These are phyloP conservation scores for Cyclotella kingstonii DNA, from an alignment of 108 stramenopile genomes.

Conservation along the genomic window DNA sequence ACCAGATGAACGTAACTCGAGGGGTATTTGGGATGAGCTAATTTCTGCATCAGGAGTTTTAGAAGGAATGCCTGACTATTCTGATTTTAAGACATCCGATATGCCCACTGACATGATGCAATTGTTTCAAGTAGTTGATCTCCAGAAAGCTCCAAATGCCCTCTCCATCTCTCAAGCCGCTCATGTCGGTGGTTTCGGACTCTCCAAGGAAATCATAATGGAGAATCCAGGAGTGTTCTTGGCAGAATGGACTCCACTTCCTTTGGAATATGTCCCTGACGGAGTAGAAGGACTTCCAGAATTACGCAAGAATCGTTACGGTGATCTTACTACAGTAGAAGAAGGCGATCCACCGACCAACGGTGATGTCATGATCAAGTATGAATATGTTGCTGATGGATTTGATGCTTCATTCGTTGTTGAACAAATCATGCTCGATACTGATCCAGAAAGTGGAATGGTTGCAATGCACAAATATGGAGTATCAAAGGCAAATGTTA, in stretches of 20 bases:
- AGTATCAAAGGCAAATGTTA: constrained; percentile 34
- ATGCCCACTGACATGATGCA: constrained; percentile 39
- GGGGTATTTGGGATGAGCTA: constrained; percentile 35
- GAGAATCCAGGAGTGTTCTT: constrained; percentile 37
- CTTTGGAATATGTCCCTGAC: constrained; percentile 42
- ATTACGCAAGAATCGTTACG: constrained; percentile 38
- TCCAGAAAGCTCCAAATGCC: constrained; percentile 32
- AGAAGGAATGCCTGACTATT: constrained; percentile 8
- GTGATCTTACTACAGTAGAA: constrained; percentile 47
- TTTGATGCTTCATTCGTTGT: constrained; percentile 59
- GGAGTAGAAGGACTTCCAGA: constrained; percentile 36
- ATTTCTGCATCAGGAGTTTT: constrained; percentile 18
- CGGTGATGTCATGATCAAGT: constrained; percentile 52
- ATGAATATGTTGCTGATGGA: constrained; percentile 45
- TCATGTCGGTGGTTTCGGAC: constrained; percentile 49
- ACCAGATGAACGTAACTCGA: constrained; percentile 32
- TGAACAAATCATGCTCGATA: constrained; percentile 36
- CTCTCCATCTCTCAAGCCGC: constrained; percentile 30
- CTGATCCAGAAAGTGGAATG: constrained; percentile 40
- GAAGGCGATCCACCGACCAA: constrained; percentile 48
- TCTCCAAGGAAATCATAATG: constrained; percentile 39
- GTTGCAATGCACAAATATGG: constrained; percentile 36
- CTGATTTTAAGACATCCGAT: constrained; percentile 6
- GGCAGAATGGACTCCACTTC: constrained; percentile 41
- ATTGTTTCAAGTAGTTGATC: constrained; percentile 25